These are phyloP conservation scores for Circinella umbellata DNA, from an alignment of 371 early-diverging fungal genomes.

Conservation along the genomic window DNA sequence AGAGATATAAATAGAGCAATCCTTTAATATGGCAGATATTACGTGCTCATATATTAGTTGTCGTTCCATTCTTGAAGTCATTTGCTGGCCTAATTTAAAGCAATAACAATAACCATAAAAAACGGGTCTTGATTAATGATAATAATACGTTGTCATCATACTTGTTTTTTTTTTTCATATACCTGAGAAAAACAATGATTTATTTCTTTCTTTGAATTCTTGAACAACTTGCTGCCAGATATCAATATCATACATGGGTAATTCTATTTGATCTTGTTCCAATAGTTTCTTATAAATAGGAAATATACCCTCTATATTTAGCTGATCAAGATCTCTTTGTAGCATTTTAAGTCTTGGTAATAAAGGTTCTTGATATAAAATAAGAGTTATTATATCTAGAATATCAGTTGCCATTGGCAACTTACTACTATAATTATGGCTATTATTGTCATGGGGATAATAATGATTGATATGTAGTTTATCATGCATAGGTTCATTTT, in stretches of 20 bases:
- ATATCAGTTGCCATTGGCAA: too few relatives aligned
- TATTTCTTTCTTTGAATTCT: slow-evolving; percentile 17
- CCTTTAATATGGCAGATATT: slow-evolving; percentile 65
- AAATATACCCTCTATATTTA: slow-evolving; percentile 52
- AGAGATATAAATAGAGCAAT: slow-evolving; percentile 59
- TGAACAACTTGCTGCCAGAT: slow-evolving; percentile 29
- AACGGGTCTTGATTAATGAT: too few relatives aligned
- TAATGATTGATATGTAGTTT: slow-evolving; percentile 36
- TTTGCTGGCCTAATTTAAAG: too few relatives aligned
- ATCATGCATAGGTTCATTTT: slow-evolving; percentile 31
- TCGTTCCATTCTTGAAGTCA: neutral
- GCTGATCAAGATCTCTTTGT: slow-evolving; percentile 48
- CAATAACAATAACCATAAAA: too few relatives aligned
- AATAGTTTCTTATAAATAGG: slow-evolving; percentile 25
- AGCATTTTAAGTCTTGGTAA: slow-evolving; percentile 37
- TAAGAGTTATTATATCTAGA: neutral
- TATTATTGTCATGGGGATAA: too few relatives aligned
- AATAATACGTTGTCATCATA: too few relatives aligned
- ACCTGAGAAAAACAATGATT: neutral
- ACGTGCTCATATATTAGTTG: slow-evolving; percentile 54
- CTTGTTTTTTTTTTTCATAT: neutral
- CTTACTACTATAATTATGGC: neutral
- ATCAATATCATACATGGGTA: slow-evolving; percentile 25
- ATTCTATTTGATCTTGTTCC: neutral
- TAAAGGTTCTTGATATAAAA: slow-evolving; percentile 44